phyloP scores from a whole-genome alignment of 2,329 filamentous ascomycete species.

The Byssothecium circinans region DNA sequence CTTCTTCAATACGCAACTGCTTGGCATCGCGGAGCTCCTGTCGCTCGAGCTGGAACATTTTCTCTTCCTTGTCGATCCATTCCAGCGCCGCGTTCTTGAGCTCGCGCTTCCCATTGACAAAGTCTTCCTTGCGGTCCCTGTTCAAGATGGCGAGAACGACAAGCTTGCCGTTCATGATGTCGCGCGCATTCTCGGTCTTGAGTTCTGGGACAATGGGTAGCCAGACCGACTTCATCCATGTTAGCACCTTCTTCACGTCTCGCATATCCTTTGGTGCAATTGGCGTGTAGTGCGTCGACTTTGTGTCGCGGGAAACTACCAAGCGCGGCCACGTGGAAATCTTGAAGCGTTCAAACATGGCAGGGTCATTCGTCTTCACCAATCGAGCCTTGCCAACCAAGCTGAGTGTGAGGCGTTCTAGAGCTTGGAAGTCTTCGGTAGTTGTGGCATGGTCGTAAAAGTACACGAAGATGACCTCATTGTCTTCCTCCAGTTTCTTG shows the following conservation, averaged over 20 bases:
- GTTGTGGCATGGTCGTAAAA: constrained; percentile 97
- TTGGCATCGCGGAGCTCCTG: constrained; percentile 94
- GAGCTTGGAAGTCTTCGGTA: constrained; percentile 83
- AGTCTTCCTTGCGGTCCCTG: constrained; percentile 76
- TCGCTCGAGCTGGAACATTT: constrained; percentile 87
- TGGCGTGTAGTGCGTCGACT: constrained; percentile 86
- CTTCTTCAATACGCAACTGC: constrained; percentile 93
- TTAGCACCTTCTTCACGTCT: constrained; percentile 75
- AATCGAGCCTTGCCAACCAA: constrained; percentile 90
- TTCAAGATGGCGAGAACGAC: constrained; percentile 92
- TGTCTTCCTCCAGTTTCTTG: constrained; percentile 81
- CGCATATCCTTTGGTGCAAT: constrained; percentile 91
- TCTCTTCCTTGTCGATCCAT: constrained; percentile 96
- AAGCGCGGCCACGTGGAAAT: constrained; percentile 96
- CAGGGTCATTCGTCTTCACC: constrained; percentile 83
- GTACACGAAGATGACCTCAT: constrained; percentile 96
- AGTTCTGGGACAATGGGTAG: constrained; percentile 93
- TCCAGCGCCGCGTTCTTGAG: constrained; percentile 94
- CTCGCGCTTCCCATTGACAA: constrained; percentile 76
- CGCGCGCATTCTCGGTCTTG: constrained; percentile 84
- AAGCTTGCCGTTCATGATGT: constrained; percentile 92
- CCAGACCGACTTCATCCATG: constrained; percentile 97
- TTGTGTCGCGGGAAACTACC: constrained; percentile 83
- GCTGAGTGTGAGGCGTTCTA: constrained; percentile 83
- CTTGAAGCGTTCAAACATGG: constrained; percentile 80